Evolutionary conservation across 2,329 filamentous ascomycete genomes (phyloP), one percentile per base, ranked within the genome.

Genomic region (Microsporum canis): DNA sequence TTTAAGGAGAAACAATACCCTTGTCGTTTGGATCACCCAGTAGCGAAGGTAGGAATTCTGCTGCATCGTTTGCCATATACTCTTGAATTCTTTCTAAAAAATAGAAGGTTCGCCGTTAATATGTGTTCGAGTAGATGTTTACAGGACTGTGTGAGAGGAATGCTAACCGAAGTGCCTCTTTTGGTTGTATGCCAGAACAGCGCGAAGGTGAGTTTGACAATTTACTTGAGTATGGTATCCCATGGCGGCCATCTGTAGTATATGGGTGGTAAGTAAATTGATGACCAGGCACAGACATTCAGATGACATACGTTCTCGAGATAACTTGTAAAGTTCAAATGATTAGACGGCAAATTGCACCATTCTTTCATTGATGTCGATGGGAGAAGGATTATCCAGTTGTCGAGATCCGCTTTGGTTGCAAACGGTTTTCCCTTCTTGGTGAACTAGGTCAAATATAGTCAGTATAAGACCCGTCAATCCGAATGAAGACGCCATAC

Each of bases 341-440:
- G 55, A 10, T 39, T 33, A 5, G 1, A 39, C 7, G 55, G 55
- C 27, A 57, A 33, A 5, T 57, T 57, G 8, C 55, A 43, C 55
- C 55, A 57, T 41, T 38, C 38, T 23, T 39, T 57, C 34, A 38
- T 41, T 17, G 55, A 12, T 31, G 39, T 17, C n/a, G 27, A 5
- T 8, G 55, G 55, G 14, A 57, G 55, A 0, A 57, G 12, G 8
- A 39, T 17, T 2, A 43, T 43, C 34, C 38, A 57, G 23, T 27
- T 43, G 23, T 43, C 55, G 14, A 39, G 34, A 12, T 38, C 34
- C 17, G 33, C 55, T 33, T 43, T 57, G 3, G 33, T 43, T 27
- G 55, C 55, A 27, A 39, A 57, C 7, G 55, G n/a, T 7, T 57
- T 57, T 5, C 55, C 55, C 39, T 57, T 38, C 6, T 57, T 57